Conservation (phyloP, 257 asterid species). For the Solanum appendiculatum region DNA sequence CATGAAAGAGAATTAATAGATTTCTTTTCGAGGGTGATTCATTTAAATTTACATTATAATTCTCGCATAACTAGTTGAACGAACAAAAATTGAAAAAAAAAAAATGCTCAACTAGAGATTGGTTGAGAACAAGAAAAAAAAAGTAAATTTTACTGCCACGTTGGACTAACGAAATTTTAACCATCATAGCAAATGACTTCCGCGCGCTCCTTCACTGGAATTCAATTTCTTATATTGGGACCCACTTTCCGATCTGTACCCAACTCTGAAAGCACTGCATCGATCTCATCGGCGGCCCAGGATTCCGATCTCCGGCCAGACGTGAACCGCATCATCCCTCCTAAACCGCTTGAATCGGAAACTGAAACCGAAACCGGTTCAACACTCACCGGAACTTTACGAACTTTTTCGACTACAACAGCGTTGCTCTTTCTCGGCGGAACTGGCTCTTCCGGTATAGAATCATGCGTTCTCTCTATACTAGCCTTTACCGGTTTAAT, state of each 20-base stretch:
- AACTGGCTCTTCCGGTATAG: constrained; percentile 15
- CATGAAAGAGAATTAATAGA: no score
- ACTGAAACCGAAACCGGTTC: constrained; percentile 23
- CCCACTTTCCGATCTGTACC: constrained; percentile 17
- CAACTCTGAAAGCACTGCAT: constrained; percentile 13
- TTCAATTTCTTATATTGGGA: constrained; percentile 13
- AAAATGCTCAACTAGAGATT: not conserved
- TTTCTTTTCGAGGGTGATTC: not conserved
- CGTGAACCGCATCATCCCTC: constrained; percentile 48
- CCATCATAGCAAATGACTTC: not conserved
- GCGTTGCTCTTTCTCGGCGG: constrained; percentile 24
- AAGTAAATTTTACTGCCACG: not conserved
- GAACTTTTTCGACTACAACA: constrained; percentile 7
- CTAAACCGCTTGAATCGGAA: constrained; percentile 54
- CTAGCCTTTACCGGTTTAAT: constrained; percentile 19
- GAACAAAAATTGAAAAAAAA: not conserved
- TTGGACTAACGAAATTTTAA: not conserved
- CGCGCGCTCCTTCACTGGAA: not conserved
- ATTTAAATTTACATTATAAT: not conserved
- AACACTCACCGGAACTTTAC: constrained; percentile 10
- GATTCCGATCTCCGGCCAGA: constrained; percentile 70
- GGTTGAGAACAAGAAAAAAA: not conserved
- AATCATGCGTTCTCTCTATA: constrained; percentile 17
- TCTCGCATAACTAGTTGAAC: not conserved
- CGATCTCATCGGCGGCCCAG: constrained; percentile 42